Evolutionary conservation across 1,284 basidiomycete species (phyloP).

Genomic region (Kalmanozyma brasiliensis): DNA sequence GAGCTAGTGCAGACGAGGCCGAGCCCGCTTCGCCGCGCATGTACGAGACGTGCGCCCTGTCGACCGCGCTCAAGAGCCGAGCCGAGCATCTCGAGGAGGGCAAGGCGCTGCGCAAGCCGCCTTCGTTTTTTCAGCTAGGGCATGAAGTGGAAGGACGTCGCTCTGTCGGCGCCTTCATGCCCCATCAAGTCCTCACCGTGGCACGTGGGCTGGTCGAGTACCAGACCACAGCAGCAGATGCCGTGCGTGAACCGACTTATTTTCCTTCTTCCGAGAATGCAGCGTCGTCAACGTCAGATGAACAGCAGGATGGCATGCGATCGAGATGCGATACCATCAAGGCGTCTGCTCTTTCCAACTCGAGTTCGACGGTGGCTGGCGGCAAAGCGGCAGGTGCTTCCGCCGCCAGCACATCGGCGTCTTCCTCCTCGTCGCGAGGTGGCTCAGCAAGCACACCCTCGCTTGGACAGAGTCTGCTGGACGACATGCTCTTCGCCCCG

Average conservation of each 20-base stretch:
- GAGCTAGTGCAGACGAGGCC: conserved; percentile 46
- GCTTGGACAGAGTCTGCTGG: conserved; percentile 34
- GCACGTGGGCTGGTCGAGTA: conserved; percentile 46
- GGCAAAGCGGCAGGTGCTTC: background rate
- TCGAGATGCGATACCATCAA: conserved; percentile 21
- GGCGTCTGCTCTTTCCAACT: conserved; percentile 9
- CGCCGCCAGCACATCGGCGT: conserved; percentile 4
- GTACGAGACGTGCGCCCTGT: conserved; percentile 33
- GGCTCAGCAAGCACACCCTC: conserved; percentile 40
- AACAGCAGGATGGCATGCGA: background rate
- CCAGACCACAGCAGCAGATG: conserved; percentile 27
- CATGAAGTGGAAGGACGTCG: conserved; percentile 53
- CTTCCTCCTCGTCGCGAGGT: background rate
- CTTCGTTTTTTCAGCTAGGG: conserved; percentile 57
- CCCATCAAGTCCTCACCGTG: conserved; percentile 47
- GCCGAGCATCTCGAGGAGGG: conserved; percentile 32
- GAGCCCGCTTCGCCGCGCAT: conserved; percentile 41
- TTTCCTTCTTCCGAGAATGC: conserved; percentile 8
- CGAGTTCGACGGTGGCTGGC: background rate
- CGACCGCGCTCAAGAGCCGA: conserved; percentile 30
- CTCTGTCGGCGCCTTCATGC: conserved; percentile 45
- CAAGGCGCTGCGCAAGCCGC: conserved; percentile 33
- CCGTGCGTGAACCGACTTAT: conserved; percentile 14
- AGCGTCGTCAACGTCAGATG: background rate
- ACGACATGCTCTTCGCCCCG: conserved; percentile 30